Evolutionary conservation across 441 rosid species (phyloP), one percentile per base, ranked within the genome.

Genomic region (Mallotus repandus): DNA sequence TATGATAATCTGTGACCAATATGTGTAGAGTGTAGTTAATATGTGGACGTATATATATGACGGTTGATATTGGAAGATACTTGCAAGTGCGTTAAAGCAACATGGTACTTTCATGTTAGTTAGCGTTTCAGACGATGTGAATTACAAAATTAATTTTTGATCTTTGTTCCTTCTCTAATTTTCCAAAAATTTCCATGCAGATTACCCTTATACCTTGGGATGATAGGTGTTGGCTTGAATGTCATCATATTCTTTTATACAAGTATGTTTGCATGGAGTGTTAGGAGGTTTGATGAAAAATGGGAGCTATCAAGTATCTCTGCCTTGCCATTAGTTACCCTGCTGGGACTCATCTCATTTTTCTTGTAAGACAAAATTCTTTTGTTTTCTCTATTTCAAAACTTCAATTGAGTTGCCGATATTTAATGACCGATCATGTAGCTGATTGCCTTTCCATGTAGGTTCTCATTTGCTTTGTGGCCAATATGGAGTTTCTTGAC

Each of bases 401-500:
- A 57, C 15, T 54, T 25, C 58, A 57, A 63, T 68, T 72, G 38
- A 46, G 32, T 77, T 32, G 29, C 65, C 50, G 49, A 61, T 78
- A n/a, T 53, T 11, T 63, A 18, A 41, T 59, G 68, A 72, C 72
- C 68, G 15, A 56, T 73, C 65, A 61, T 21, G 71, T 59, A 75
- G 70, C 65, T 67, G 78, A 71, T 77, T 76, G 80, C 9, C 49
- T 63, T 76, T 55, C 58, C 62, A 15, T 77, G 80, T 86, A 91
- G 99, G 86, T 83, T 96, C 59, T 84, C 88, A 50, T 88, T 85
- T 81, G 89, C 99, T 71, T 69, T 96, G 73, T 96, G 99, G 99
- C 98, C 98, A 43, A 90, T 96, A 74, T 96, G 98, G 97, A 85
- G 99, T 66, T 88, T 96, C 87, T 84, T 96, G 89, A 88, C 97